Percentiles rank a stretch among this genome's conserved stretches.
Conservation (phyloP, 2,329 filamentous ascomycete species). For the Massarina eburnea region DNA sequence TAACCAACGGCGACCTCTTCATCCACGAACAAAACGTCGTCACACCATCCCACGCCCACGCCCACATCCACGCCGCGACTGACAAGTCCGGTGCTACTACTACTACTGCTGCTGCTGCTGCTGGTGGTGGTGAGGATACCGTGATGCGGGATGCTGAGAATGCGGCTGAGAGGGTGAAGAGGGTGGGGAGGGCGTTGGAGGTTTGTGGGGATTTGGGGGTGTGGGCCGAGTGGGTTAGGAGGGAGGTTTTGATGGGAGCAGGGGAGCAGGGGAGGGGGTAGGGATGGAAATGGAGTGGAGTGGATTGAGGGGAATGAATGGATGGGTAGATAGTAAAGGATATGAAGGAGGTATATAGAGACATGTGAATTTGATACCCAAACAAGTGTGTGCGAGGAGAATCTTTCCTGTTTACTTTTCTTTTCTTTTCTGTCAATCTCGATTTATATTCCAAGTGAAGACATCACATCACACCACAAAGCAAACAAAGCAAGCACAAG, state of each 20-base stretch:
- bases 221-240: conserved; percentile 54
- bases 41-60: conserved; percentile 13
- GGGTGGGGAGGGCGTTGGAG: conserved; percentile 49
- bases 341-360: too few relatives aligned
- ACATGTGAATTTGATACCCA: too few relatives aligned
- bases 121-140: background rate
- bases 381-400: too few relatives aligned
- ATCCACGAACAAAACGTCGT: conserved; percentile 62
- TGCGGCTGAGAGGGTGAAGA: conserved; percentile 28
- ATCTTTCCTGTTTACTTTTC: too few relatives aligned
- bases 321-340: background rate
- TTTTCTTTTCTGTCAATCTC: too few relatives aligned
- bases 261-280: background rate
- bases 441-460: too few relatives aligned
- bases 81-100: background rate
- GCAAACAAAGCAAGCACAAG: too few relatives aligned
- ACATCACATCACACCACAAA: too few relatives aligned
- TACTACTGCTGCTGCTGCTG: background rate
- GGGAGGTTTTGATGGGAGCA: conserved; percentile 13
- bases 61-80: too few relatives aligned
- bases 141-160: conserved; percentile 27
- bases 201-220: conserved; percentile 52
- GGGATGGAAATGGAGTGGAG: background rate
- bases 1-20: conserved; percentile 60
- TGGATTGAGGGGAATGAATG: background rate